Base-by-base conservation (phyloP, 441 rosid genomes). In the Euphorbia corollata region DNA sequence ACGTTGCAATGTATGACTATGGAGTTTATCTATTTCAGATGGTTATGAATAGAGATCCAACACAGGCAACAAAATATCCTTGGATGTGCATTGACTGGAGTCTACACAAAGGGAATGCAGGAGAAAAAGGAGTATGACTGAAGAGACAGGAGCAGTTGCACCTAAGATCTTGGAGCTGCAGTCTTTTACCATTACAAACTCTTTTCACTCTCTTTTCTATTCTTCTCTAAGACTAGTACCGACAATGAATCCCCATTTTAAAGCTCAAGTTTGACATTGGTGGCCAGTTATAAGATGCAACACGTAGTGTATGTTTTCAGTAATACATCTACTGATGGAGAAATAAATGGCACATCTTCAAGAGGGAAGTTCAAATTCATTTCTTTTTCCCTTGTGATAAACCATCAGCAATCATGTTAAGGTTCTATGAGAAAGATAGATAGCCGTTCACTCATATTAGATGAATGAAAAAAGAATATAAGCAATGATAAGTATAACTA, bases 401-500 rank as follows among this genome's bases (percentile, higher is more conserved):
- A 60, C 34, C 13, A 18, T 16, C 20, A 59, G 43, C 20, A 24
- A 30, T 27, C 43, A 48, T 38, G 19, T 48, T 48, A 36, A 27
- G 10, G 68, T 53, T 41, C 41, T 34, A 16, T 19, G 27, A 7
- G 12, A 13, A 32, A 6, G 22, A 34, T 13, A 36, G 16, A 12
- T 36, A 54, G 51, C 8, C 64, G 24, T 61, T 61, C 4, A 11
- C 16, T 43, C 20, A 23, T 64, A 32, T 22, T 11, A 20, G 47
- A 38, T 6, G 51, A 55, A 36, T 41, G 5, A 13, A 58, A 58
- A 1, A 57, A 20, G 15, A 13, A 19, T 6, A 36, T 53, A 5
- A 1, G 54, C 41, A 38, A 63, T 50, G 30, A 9, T n/a, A 24
- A 59, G 11, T 54, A 54, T 68, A 36, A 55, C 84, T 59, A 64